Evolutionary conservation across 257 asterid genomes (phyloP).

Genomic region (Solanum clarkiae): DNA sequence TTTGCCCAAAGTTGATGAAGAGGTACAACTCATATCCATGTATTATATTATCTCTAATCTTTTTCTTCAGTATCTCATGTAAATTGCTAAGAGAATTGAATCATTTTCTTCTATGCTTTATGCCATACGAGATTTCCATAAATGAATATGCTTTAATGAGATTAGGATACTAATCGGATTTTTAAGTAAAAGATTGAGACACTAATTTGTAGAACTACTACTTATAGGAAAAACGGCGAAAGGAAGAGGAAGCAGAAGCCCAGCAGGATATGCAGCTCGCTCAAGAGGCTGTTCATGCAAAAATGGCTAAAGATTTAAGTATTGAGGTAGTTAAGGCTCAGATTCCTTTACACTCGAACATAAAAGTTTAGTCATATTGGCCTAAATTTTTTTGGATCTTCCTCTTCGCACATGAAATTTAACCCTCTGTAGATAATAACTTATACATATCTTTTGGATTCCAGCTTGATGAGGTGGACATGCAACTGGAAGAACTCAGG

Average conservation of each 20-base stretch:
- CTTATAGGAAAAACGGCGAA: conserved; percentile 53
- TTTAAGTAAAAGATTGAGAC: background rate
- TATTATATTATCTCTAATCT: background rate
- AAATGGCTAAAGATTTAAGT: conserved; percentile 49
- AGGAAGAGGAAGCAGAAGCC: conserved; percentile 70
- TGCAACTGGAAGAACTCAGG: conserved; percentile 54
- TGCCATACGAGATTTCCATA: background rate
- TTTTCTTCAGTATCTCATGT: background rate
- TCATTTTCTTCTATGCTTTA: background rate
- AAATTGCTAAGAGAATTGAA: background rate
- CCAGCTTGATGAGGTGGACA: conserved; percentile 60
- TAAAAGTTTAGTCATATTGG: background rate
- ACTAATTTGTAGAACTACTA: conserved; percentile 6
- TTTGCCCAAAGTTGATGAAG: conserved; percentile 88
- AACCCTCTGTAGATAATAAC: background rate
- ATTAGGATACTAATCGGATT: background rate
- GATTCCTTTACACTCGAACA: background rate
- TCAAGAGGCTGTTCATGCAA: conserved; percentile 72
- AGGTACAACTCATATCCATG: conserved; percentile 31
- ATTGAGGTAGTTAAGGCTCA: conserved; percentile 32
- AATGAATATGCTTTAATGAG: background rate
- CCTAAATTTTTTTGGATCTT: background rate
- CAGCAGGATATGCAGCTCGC: conserved; percentile 51
- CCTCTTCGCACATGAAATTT: background rate
- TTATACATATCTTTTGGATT: conserved; percentile 7